Base-by-base conservation (phyloP, 805 yeast genomes). In the Saturnispora sekii region DNA sequence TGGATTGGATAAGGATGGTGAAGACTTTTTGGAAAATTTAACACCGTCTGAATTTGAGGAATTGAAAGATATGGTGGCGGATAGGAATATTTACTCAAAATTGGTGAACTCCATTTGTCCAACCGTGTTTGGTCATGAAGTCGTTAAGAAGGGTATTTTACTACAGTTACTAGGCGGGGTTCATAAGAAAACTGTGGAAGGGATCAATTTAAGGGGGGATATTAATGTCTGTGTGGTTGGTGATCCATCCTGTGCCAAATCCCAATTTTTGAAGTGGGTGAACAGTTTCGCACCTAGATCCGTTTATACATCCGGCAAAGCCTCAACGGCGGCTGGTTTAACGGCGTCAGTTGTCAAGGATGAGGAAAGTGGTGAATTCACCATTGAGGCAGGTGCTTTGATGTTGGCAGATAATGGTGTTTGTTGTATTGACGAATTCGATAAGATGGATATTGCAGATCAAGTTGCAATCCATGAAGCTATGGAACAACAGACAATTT, bases 401-500 rank as follows among this genome's bases (percentile, higher is more conserved):
- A 93, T 93, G 97, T 72, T 93, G 52, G 97, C 98, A 1, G 98
- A 93, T 66, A 93, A 90, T 60, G 98, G 98, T 50, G 85, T 93
- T 49, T 93, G 98, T 73, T 94, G 96, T 56, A 93, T 93, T 63
- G 98, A 93, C 63, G 98, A 93, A 68, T 93, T 93, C 56, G 98
- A 93, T 62, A 93, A 93, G 69, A 93, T 93, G 98, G 97, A 90
- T 63, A 64, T 89, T 36, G 66, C 80, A 1, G 97, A 93, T 65
- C 97, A 93, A 66, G 97, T 93, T 45, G 97, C 97, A 3, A 90
- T 93, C 68, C 98, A 93, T 67, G 98, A 93, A 68, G 98, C 97
- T 18, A 93, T 93, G 98, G 98, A 93, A 73, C 98, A 93, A 67
- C 98, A 93, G 65, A 93, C 98, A 0, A 93, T 93, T 53, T 89